Evolutionary conservation across 805 yeast species (phyloP).

Genomic region (Wickerhamomyces ciferrii): DNA sequence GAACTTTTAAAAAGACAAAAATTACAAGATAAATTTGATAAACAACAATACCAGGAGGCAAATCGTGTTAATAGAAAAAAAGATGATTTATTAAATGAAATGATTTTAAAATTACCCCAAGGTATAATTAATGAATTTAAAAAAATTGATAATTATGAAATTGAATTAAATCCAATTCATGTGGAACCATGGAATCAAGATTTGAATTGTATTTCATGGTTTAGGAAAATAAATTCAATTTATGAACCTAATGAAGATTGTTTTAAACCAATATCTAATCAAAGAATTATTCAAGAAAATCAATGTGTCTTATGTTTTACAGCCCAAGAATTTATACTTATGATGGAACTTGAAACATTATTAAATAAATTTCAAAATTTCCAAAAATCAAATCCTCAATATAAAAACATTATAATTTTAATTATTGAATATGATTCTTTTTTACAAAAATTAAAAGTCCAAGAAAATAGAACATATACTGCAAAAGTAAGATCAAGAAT

Average conservation of each 20-base stretch:
- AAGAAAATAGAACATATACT: slow-evolving; percentile 41
- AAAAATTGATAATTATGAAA: slow-evolving; percentile 15
- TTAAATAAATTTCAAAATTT: slow-evolving; percentile 17
- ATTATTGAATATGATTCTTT: slow-evolving; percentile 45
- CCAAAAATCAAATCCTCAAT: slow-evolving; percentile 16
- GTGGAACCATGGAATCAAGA: slow-evolving; percentile 7
- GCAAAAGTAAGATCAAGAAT: slow-evolving; percentile 27
- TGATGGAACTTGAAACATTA: slow-evolving; percentile 23
- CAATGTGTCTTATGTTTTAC: slow-evolving; percentile 37
- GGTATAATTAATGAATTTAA: slow-evolving; percentile 24
- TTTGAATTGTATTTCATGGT: slow-evolving; percentile 29
- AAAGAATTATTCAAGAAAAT: slow-evolving; percentile 37
- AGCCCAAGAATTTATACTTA: slow-evolving; percentile 38
- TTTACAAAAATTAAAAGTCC: slow-evolving; percentile 35
- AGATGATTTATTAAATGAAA: slow-evolving; percentile 45
- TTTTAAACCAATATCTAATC: slow-evolving; percentile 45
- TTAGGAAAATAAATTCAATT: slow-evolving; percentile 39
- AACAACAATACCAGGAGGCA: slow-evolving; percentile 22
- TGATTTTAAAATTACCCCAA: slow-evolving; percentile 39
- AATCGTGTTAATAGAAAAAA: slow-evolving; percentile 38
- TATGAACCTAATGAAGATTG: slow-evolving; percentile 45
- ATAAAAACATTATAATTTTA: slow-evolving; percentile 34
- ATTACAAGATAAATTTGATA: slow-evolving; percentile 4
- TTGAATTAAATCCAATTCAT: slow-evolving; percentile 21
- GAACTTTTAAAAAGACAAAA: slow-evolving; percentile 4